These are phyloP conservation scores for Thinopyrum elongatum DNA, from an alignment of 176 grass and related monocot genomes.

Conservation along the genomic window DNA sequence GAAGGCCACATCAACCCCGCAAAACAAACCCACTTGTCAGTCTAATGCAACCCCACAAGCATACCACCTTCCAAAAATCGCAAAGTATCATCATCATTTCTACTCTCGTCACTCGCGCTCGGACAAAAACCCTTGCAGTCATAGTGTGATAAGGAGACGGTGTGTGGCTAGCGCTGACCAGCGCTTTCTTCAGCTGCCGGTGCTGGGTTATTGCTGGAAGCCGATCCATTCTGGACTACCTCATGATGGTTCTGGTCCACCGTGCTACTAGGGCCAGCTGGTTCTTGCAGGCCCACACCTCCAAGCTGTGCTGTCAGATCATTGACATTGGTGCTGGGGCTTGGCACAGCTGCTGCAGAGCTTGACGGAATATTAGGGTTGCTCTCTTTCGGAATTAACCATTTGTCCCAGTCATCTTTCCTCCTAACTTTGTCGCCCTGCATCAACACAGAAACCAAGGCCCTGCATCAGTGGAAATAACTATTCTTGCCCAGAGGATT, in stretches of 20 bases:
- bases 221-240: conserved; percentile 27
- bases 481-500: not conserved
- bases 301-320: conserved; percentile 41
- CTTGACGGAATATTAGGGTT: conserved; percentile 22
- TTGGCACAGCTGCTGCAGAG: conserved; percentile 12
- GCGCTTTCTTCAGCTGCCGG: conserved; percentile 20
- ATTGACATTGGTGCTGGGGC: conserved; percentile 5
- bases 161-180: conserved; percentile 10
- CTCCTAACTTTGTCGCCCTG: conserved; percentile 58
- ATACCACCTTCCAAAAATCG: conserved; percentile 32
- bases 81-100: conserved; percentile 21
- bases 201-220: conserved; percentile 33
- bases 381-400: conserved; percentile 41
- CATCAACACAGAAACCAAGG: conserved; percentile 6
- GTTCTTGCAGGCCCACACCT: conserved; percentile 22
- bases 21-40: conserved; percentile 35
- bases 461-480: not conserved
- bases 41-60: conserved; percentile 30
- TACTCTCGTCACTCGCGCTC: conserved; percentile 23
- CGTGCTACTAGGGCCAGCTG: conserved; percentile 5
- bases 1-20: conserved; percentile 13
- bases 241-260: conserved; percentile 16
- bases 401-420: conserved; percentile 53
- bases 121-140: conserved; percentile 54
- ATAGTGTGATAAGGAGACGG: conserved; percentile 20